These are phyloP conservation scores for Leishmania arabica DNA, from an alignment of 208 protist species.

Conservation along the genomic window DNA sequence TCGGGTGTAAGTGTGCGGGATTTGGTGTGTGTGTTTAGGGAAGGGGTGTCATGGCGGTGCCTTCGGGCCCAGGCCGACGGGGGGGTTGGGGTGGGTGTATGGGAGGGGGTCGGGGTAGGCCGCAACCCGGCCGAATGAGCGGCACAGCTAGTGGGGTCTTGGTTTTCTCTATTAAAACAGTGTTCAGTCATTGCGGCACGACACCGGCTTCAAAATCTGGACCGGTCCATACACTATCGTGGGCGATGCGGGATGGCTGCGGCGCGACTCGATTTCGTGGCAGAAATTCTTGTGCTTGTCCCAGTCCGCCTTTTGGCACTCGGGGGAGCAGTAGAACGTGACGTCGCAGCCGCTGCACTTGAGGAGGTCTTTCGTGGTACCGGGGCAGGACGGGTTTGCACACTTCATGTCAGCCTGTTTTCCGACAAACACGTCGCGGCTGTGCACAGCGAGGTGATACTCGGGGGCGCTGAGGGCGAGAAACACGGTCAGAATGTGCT, in stretches of 20 bases:
- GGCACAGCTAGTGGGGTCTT: neutral
- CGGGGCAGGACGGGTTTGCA: slow-evolving; percentile 58
- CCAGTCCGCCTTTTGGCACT: slow-evolving; percentile 81
- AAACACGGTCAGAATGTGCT: slow-evolving; percentile 53
- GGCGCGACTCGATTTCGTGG: slow-evolving; percentile 67
- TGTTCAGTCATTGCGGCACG: neutral
- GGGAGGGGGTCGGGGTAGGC: neutral
- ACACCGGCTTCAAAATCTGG: slow-evolving; percentile 35
- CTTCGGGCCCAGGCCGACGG: no score
- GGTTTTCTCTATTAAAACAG: neutral
- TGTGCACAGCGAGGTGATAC: slow-evolving; percentile 79
- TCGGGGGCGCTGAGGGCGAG: slow-evolving; percentile 45
- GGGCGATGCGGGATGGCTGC: slow-evolving; percentile 26
- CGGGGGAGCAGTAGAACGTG: slow-evolving; percentile 79
- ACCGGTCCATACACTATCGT: slow-evolving; percentile 26
- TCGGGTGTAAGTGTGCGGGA: no score
- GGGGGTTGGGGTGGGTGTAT: no score
- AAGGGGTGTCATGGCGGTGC: no score
- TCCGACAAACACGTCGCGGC: slow-evolving; percentile 57
- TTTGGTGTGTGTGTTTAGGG: no score
- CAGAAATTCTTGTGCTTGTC: slow-evolving; percentile 76
- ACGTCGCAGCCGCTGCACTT: slow-evolving; percentile 82
- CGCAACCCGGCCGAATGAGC: no score
- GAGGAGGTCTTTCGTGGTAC: slow-evolving; percentile 62
- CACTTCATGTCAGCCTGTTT: slow-evolving; percentile 67